Conservation (phyloP, 305 asterid genomes). For the Fraxinus platypoda region DNA sequence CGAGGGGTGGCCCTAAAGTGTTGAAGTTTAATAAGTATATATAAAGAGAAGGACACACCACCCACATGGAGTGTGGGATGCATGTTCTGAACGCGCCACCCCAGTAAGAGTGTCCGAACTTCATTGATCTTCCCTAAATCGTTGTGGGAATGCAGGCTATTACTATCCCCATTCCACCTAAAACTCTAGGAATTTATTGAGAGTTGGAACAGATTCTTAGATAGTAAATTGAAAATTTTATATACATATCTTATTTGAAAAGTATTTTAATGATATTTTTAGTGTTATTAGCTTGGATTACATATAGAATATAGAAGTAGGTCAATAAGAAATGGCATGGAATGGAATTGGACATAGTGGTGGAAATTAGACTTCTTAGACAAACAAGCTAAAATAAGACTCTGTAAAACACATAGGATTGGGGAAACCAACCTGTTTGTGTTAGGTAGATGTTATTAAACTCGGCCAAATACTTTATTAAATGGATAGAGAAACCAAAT, state of each 20-base stretch:
- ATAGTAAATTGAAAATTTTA: neutral
- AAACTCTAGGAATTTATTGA: neutral
- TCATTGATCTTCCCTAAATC: neutral
- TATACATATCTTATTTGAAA: neutral
- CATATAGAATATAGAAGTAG: neutral
- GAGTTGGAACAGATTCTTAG: neutral
- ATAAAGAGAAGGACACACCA: neutral
- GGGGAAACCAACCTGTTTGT: neutral
- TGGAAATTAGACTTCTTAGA: neutral
- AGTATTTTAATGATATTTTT: neutral
- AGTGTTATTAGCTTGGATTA: neutral
- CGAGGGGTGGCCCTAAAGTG: neutral
- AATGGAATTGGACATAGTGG: neutral
- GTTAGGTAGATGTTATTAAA: neutral
- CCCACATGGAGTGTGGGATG: neutral
- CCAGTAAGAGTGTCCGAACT: neutral
- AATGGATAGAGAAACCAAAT: constrained; percentile 8
- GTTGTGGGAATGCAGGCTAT: neutral
- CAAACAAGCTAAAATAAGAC: neutral
- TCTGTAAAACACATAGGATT: neutral
- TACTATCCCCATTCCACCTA: neutral
- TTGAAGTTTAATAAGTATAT: neutral
- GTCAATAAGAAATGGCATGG: neutral
- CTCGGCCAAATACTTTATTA: neutral
- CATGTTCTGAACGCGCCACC: neutral